Base-by-base conservation (phyloP, 2,329 filamentous ascomycete species). In the Myriosclerotinia scirpicola region DNA sequence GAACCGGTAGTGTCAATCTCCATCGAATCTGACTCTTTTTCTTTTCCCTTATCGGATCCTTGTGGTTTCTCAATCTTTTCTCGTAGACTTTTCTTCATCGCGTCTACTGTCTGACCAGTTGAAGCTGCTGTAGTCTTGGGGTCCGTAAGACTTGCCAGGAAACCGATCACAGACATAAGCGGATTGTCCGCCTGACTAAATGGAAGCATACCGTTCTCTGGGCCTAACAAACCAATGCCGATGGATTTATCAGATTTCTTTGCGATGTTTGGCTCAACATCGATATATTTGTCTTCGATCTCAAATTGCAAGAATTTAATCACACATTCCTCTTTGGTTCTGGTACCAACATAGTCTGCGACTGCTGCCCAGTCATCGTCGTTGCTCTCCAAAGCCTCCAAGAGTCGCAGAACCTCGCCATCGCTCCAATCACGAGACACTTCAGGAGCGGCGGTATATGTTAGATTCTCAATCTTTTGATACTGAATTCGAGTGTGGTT, bases 361-460 rank as follows among this genome's bases (percentile, higher is more conserved):
- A 99, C 93, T 74, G 92, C 87, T 67, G 91, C 90, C 95, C 95
- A 99, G 79, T 98, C 92, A 69, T 98, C 94, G 71, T 98, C 94
- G 73, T 94, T 97, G 73, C 90, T 86, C 79, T 99, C 95, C 59
- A 99, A 82, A 11, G 87, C 96, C 78, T 99, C 95, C 8, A 99
- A 84, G 48, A 99, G 84, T 60, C 93, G 84, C n/a, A 99, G 82
- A 17, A 92, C 86, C 79, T 99, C 95, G 17, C 91, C 88, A 75
- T 98, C 93, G 26, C 90, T 90, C 95, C 95, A 99, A 75, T 97
- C 92, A 63, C 91, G 86, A 36, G 58, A n/a, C 26, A 61, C n/a
- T 73, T 97, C 93, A 2, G 90, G 82, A n/a, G 91, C 83, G 1
- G 87, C 85, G 5, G 90, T 88, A 77, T 97, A 94, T 5, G 85